Percentiles rank a stretch among this genome's conserved stretches.
These are phyloP conservation scores for Alternaria triticina DNA, from an alignment of 2,329 filamentous ascomycete genomes.

Conservation along the genomic window DNA sequence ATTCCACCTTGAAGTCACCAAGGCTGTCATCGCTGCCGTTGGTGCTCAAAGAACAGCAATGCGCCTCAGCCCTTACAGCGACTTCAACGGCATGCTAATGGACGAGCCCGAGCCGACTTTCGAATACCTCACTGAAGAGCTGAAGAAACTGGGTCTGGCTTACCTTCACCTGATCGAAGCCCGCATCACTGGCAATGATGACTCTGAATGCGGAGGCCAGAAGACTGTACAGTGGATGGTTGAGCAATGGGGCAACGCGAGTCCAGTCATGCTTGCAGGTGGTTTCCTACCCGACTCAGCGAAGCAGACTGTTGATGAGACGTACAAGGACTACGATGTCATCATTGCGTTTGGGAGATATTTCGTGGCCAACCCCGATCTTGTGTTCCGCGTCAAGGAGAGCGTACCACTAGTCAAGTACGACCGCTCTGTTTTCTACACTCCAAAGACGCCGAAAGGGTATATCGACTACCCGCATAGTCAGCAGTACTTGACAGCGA, in stretches of 20 bases:
- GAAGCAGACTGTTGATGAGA: constrained; percentile 36
- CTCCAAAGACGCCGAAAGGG: constrained; percentile 16
- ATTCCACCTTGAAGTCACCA: constrained; percentile 60
- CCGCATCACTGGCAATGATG: constrained; percentile 15
- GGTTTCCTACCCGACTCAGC: constrained; percentile 47
- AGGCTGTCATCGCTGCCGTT: constrained; percentile 56
- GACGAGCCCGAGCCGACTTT: constrained; percentile 50
- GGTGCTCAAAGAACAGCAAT: constrained; percentile 63
- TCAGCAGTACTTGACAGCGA: constrained; percentile 8
- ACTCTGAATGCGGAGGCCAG: constrained; percentile 17
- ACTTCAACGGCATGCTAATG: constrained; percentile 70
- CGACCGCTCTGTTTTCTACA: constrained; percentile 38
- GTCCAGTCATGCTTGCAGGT: constrained; percentile 47
- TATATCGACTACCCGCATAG: constrained; percentile 21
- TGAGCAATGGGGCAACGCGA: constrained; percentile 5
- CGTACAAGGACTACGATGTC: constrained; percentile 42
- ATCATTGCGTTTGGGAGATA: constrained; percentile 52
- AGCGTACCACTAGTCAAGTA: constrained; percentile 49
- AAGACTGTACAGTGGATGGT: constrained; percentile 21
- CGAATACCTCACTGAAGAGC: background rate
- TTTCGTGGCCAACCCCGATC: constrained; percentile 55
- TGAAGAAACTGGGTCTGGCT: background rate
- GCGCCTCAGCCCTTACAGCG: constrained; percentile 65
- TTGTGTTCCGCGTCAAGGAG: constrained; percentile 52
- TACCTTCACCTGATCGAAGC: constrained; percentile 10